phyloP scores from a whole-genome alignment of 1,284 basidiomycete genomes.

The Puccinia triticina region DNA sequence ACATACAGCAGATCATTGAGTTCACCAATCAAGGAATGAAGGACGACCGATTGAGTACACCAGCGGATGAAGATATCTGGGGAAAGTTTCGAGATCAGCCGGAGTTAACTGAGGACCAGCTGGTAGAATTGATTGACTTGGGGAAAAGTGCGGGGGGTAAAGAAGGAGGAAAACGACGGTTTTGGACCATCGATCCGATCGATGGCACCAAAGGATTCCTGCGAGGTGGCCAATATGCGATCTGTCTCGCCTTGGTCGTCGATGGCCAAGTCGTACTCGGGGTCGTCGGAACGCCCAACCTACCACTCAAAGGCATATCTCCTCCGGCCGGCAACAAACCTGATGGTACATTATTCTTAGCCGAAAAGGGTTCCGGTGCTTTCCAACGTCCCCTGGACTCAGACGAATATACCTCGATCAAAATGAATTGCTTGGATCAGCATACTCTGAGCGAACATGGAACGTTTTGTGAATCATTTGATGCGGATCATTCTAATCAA shows the following conservation, averaged over 20 bases:
- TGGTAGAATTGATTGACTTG: slow-evolving; percentile 34
- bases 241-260: slow-evolving; percentile 87
- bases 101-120: background rate
- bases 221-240: slow-evolving; percentile 93
- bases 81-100: background rate
- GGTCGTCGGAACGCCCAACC: slow-evolving; percentile 93
- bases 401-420: slow-evolving; percentile 53
- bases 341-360: slow-evolving; percentile 80
- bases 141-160: background rate
- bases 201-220: slow-evolving; percentile 95
- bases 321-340: slow-evolving; percentile 65
- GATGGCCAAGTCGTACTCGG: slow-evolving; percentile 82
- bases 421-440: background rate
- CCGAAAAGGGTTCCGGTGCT: slow-evolving; percentile 78
- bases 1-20: slow-evolving; percentile 23
- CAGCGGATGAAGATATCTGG: slow-evolving; percentile 34
- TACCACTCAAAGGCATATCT: slow-evolving; percentile 66
- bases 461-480: slow-evolving; percentile 87
- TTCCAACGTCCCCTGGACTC: slow-evolving; percentile 66
- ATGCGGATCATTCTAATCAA: slow-evolving; percentile 87
- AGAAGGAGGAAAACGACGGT: slow-evolving; percentile 64
- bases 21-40: slow-evolving; percentile 43
- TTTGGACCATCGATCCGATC: slow-evolving; percentile 88
- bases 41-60: background rate
- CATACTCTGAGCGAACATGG: slow-evolving; percentile 61